Base-by-base conservation (phyloP, 805 yeast species). In the Lipomyces sp. region DNA sequence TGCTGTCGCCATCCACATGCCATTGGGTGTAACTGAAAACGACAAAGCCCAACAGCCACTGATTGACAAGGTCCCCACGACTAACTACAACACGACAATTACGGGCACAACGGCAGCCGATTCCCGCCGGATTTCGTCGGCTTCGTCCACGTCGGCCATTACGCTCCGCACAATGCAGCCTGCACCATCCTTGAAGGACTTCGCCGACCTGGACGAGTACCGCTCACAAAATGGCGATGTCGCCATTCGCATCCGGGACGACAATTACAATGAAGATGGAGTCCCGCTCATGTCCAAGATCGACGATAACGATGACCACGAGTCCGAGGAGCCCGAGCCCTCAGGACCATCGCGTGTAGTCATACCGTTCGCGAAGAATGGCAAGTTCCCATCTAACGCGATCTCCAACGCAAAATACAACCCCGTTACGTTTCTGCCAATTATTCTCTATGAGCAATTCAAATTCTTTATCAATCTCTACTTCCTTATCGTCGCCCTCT, bases 401-500 rank as follows among this genome's bases (percentile, higher is more conserved):
- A 85, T 95, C 13, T 90, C 97, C 57, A 95, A 95, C 78, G 98
- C 99, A 30, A 94, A 93, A 78, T 95, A 95, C 79, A 90, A 90
- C 73, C 90, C 95, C 1, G 76, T 92, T 48, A 87, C 97, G 1
- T 95, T 95, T 74, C 79, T 95, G 8, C 99, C 99, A 2, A 83
- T 91, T 54, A 87, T 95, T 63, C 83, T 95, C 37, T 96, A 90
- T 77, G 97, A 94, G 76, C 99, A 95, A 81, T 95, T 95, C 86
- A 92, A 93, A 80, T 94, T 95, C 77, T 95, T 95, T 79, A 95
- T 92, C 83, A 95, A 95, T 78, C 80, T 95, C 58, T 95, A 95
- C 78, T 95, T 95, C 76, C 80, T 96, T 60, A 75, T 96, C 29
- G 99, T 96, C 71, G 98, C 99, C 15, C 83, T 96, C 67, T 92